phyloP scores from a whole-genome alignment of 129 eudicot genomes.

The carrot (Daucus carota) region DH1_v3.0 NC_030385.2:32624001-32624500 shows the following conservation, averaged over 20 bases:
- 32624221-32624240: slow-evolving; percentile 60
- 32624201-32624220: slow-evolving; percentile 92
- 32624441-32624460: background rate
- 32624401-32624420: background rate
- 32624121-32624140: slow-evolving; percentile 26
- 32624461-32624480: slow-evolving; percentile 28
- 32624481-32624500: slow-evolving; percentile 10
- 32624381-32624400: slow-evolving; percentile 19
- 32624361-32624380: slow-evolving; percentile 43
- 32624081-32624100: slow-evolving; percentile 24
- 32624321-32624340: slow-evolving; percentile 19
- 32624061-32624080: slow-evolving; percentile 45
- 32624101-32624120: slow-evolving; percentile 17
- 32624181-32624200: slow-evolving; percentile 59
- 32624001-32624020: slow-evolving; percentile 32
- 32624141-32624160: slow-evolving; percentile 17
- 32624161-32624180: slow-evolving; percentile 25
- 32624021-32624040: slow-evolving; percentile 45
- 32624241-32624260: slow-evolving; percentile 16
- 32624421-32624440: background rate
- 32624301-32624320: slow-evolving; percentile 47
- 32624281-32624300: slow-evolving; percentile 65
- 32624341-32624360: slow-evolving; percentile 16
- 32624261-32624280: slow-evolving; percentile 31
- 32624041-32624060: slow-evolving; percentile 30